These are phyloP conservation scores for Termitomyces sp. DNA, from an alignment of 768 basidiomycete genomes.

Conservation along the genomic window DNA sequence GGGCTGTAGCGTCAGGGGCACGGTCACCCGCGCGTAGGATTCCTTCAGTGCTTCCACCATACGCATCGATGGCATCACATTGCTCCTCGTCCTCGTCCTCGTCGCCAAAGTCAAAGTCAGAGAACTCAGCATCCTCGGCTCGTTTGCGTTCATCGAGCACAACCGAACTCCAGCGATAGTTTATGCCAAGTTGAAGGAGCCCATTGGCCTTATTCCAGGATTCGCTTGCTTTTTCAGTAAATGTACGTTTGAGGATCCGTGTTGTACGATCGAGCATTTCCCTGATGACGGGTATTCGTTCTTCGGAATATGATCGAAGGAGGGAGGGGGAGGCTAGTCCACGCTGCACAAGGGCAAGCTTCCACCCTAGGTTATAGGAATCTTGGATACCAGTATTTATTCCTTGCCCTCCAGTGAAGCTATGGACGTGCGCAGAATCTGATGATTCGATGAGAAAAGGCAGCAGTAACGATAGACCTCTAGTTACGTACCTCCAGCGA, in stretches of 20 bases:
- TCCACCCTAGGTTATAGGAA: conserved; percentile 40
- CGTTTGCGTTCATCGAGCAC: conserved; percentile 37
- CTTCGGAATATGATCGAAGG: conserved; percentile 38
- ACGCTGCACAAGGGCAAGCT: conserved; percentile 38
- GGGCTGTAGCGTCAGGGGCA: conserved; percentile 37
- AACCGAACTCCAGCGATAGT: conserved; percentile 49
- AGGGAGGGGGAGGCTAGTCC: conserved; percentile 29
- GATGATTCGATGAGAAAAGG: background rate
- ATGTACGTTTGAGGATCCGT: conserved; percentile 20
- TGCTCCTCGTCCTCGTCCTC: conserved; percentile 9
- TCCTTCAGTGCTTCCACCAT: conserved; percentile 20
- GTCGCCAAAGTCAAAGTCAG: conserved; percentile 8
- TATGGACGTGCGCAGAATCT: conserved; percentile 48
- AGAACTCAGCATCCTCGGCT: conserved; percentile 10
- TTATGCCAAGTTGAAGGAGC: conserved; percentile 44
- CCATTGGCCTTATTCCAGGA: conserved; percentile 19
- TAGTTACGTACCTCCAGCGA: conserved; percentile 39
- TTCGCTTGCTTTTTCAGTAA: conserved; percentile 10
- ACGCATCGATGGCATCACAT: conserved; percentile 18
- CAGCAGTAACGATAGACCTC: background rate
- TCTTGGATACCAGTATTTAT: conserved; percentile 25
- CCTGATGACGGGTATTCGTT: conserved; percentile 43
- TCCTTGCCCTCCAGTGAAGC: conserved; percentile 38
- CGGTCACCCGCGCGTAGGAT: conserved; percentile 39
- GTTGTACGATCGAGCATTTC: conserved; percentile 41